Evolutionary conservation across 441 rosid species (phyloP).

Genomic region (Francoa sonchifolia): DNA sequence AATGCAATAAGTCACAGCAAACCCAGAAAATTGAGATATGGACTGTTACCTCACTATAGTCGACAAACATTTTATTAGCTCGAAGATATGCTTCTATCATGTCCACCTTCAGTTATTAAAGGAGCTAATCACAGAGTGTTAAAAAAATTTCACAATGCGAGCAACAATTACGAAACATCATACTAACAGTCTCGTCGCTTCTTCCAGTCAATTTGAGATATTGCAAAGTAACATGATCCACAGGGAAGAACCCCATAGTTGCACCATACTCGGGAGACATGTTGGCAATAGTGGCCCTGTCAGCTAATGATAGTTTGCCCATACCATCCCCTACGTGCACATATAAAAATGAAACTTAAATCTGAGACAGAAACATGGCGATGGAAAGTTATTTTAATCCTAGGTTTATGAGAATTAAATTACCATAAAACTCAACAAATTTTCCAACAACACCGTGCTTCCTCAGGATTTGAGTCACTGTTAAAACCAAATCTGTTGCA

Average conservation of each 20-base stretch:
- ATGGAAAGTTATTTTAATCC: conserved; percentile 8
- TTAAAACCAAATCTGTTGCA: conserved; percentile 94
- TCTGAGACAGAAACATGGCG: conserved; percentile 2
- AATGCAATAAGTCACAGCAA: neutral
- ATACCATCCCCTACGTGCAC: conserved; percentile 67
- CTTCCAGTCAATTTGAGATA: conserved; percentile 97
- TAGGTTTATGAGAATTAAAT: conserved; percentile 8
- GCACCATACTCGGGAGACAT: conserved; percentile 99
- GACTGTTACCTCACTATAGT: conserved; percentile 63
- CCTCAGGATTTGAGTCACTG: conserved; percentile 94
- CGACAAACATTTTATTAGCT: conserved; percentile 92
- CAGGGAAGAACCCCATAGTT: conserved; percentile 99
- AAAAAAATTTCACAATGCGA: conserved; percentile 9
- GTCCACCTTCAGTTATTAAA: conserved; percentile 43
- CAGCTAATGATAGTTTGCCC: conserved; percentile 88
- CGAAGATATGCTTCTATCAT: conserved; percentile 95
- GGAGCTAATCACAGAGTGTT: conserved; percentile 12
- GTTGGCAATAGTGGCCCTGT: conserved; percentile 98
- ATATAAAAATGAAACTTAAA: conserved; percentile 2
- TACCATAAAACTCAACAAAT: conserved; percentile 98
- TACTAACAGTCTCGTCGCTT: conserved; percentile 87
- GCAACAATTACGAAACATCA: conserved; percentile 1
- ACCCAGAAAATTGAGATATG: neutral
- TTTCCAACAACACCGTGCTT: conserved; percentile 99
- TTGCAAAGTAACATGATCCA: conserved; percentile 88